Base-by-base conservation (phyloP, 768 basidiomycete genomes). In the Daedaleopsis nitida region DNA sequence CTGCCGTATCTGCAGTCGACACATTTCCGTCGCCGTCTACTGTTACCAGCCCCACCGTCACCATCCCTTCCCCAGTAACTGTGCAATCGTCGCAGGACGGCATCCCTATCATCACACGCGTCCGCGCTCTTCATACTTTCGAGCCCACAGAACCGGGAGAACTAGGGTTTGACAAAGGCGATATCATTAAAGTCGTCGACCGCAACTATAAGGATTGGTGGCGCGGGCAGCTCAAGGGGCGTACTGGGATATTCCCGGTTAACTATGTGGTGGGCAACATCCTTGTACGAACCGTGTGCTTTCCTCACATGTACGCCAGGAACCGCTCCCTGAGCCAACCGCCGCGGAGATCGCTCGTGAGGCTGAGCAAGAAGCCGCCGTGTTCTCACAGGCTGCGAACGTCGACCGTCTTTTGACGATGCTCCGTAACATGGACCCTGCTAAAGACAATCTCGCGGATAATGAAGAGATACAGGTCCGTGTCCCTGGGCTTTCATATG, bases 131-230 rank as follows among this genome's bases (percentile, higher is more conserved):
- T 63, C 95, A 96, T 69, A 84, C 88, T 0, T 98, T 98, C 66
- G 86, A 91, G 51, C 89, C 94, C 0, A 87, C 89, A 0, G 93
- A 96, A 67, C 83, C 88, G 0, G 95, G 94, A 12, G 96, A 98
- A 71, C 82, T 98, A 1, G 87, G 88, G 1, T 96, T 98, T 69
- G 89, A 93, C 53, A 90, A 89, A 65, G 96, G 95, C 1, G 96
- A 97, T 65, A 80, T 96, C 49, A 94, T 98, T 78, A 94, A 94
- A 69, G 96, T 98, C 14, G 87, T 98, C 23, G 94, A 97, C 72
- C 85, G 94, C 24, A 90, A 89, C 23, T 96, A 96, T 74, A 90
- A 92, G 68, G 94, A 97, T 71, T 98, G 96, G 96, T 98, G 95
- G 94, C 77, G 93, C 23, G 96, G 96, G 0, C 94, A 97, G 66